Conservation (phyloP, 2,329 filamentous ascomycete species). For the Fusarium pilosicola region DNA sequence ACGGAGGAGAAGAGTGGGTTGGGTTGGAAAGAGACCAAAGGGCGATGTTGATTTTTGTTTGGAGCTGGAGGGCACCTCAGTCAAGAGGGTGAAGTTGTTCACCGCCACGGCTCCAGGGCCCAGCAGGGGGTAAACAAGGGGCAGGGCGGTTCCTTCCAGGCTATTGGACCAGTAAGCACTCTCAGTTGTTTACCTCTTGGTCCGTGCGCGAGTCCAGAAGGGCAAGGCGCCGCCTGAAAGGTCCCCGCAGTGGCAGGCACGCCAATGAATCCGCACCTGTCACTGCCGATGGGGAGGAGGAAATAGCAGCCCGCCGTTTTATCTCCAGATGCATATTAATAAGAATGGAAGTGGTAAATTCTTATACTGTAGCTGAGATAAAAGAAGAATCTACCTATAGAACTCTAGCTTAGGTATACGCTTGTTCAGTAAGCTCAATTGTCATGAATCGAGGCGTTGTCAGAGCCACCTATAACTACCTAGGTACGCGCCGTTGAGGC, state of each 20-base stretch:
- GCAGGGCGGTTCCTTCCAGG: conserved; percentile 41
- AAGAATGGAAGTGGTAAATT: neutral
- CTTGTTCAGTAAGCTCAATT: neutral
- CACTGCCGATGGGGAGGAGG: conserved; percentile 3
- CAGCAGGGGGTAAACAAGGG: conserved; percentile 38
- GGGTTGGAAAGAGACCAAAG: conserved; percentile 35
- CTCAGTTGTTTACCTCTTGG: conserved; percentile 50
- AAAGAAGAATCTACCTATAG: neutral
- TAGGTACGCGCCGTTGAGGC: conserved; percentile 10
- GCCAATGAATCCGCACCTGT: conserved; percentile 23
- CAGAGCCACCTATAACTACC: neutral
- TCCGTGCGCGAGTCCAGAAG: conserved; percentile 44
- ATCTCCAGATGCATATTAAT: neutral
- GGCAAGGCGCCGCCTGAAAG: conserved; percentile 43
- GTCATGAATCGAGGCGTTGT: neutral
- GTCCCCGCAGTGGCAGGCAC: conserved; percentile 29
- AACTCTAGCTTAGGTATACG: neutral
- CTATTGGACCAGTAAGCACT: conserved; percentile 38
- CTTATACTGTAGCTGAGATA: too few relatives aligned
- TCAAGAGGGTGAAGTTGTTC: conserved; percentile 45
- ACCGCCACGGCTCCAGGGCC: conserved; percentile 48
- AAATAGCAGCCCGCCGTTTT: conserved; percentile 1
- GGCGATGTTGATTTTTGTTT: conserved; percentile 52
- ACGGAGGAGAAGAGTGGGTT: conserved; percentile 46
- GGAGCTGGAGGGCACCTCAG: conserved; percentile 29